Conservation (phyloP, 345 rosid genomes). For the Eucalyptus caleyi region DNA sequence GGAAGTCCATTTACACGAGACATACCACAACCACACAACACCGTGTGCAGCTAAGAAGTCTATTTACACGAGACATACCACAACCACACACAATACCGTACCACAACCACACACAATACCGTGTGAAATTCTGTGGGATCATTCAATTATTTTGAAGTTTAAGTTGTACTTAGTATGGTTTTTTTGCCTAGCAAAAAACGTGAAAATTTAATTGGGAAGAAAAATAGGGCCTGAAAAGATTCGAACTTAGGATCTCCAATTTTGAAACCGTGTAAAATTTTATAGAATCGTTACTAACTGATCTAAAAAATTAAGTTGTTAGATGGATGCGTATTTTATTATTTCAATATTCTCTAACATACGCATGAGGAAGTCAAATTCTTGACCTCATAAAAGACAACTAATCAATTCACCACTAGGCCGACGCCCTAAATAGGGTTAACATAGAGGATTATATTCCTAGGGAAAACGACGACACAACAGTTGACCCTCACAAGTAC, state of each 20-base stretch:
- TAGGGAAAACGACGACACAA: not conserved
- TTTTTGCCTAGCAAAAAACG: too few relatives aligned
- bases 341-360: too few relatives aligned
- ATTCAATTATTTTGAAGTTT: too few relatives aligned
- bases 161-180: too few relatives aligned
- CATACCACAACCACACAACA: not conserved
- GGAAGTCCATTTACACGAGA: not conserved
- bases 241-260: rapidly evolving
- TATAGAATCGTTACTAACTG: rapidly evolving
- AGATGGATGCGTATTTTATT: rapidly evolving
- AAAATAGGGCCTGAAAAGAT: rapidly evolving
- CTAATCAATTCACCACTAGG: not conserved
- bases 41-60: too few relatives aligned
- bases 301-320: rapidly evolving
- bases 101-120: rapidly evolving
- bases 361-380: not conserved
- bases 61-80: too few relatives aligned
- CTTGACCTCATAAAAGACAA: not conserved
- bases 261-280: too few relatives aligned
- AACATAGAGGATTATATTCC: not conserved
- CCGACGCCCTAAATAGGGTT: not conserved
- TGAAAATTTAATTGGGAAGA: too few relatives aligned
- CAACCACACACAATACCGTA: rapidly evolving
- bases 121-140: too few relatives aligned
- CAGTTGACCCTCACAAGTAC: too few relatives aligned